Conservation (phyloP, 495 filamentous ascomycete genomes). For the Astrothelium macrocarpum region DNA sequence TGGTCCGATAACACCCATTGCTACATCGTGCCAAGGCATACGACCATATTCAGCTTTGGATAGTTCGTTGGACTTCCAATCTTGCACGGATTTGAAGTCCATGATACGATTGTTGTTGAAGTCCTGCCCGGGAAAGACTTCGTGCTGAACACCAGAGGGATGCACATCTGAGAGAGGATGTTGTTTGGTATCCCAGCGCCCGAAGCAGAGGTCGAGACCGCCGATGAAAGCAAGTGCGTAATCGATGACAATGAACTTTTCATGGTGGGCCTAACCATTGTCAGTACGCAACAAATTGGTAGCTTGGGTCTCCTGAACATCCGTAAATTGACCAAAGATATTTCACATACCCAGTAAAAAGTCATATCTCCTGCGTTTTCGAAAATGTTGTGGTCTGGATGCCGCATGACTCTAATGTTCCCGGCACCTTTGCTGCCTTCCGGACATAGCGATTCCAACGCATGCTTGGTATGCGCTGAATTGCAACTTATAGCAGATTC, state of each 20-base stretch:
- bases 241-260: slow-evolving; percentile 93
- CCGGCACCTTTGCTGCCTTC: slow-evolving; percentile 67
- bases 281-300: slow-evolving; percentile 16
- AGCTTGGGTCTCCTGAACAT: neutral
- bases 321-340: neutral
- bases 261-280: slow-evolving; percentile 60
- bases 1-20: slow-evolving; percentile 80
- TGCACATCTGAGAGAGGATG: slow-evolving; percentile 83
- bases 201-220: slow-evolving; percentile 92
- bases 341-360: slow-evolving; percentile 64
- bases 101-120: slow-evolving; percentile 89
- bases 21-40: slow-evolving; percentile 97
- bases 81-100: slow-evolving; percentile 83
- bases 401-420: slow-evolving; percentile 83
- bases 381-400: slow-evolving; percentile 91
- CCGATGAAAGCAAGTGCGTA: slow-evolving; percentile 85
- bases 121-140: slow-evolving; percentile 91
- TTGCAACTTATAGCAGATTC: slow-evolving; percentile 83
- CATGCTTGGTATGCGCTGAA: slow-evolving; percentile 84
- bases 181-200: slow-evolving; percentile 80
- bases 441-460: slow-evolving; percentile 69
- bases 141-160: slow-evolving; percentile 67
- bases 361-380: slow-evolving; percentile 95
- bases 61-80: slow-evolving; percentile 91
- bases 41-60: slow-evolving; percentile 84